Base-by-base conservation (phyloP, 2,329 filamentous ascomycete genomes). In the Keithomyces neogunnii region DNA sequence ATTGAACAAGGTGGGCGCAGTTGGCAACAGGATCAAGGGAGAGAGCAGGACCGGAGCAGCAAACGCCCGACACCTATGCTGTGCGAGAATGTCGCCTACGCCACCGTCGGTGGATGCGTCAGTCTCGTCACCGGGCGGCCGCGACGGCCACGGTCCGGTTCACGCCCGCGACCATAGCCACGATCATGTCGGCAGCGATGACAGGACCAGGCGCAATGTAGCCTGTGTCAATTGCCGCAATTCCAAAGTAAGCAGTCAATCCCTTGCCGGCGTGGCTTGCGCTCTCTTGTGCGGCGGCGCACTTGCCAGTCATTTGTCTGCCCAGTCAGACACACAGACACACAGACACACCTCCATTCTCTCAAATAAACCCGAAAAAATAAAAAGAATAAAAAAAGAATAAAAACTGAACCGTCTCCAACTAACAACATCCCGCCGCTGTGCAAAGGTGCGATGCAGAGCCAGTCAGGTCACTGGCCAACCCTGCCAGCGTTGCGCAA, bases 401-500 rank as follows among this genome's bases (percentile, higher is more conserved):
- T 19, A 19, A 19, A 19, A 19, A 19, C 19, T 19, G 19, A 19
- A 19, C 19, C 19, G 19, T 19, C 19, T 19, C 19, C 19, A 19
- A 19, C 19, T 19, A 19, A 19, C 19, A 19, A 9, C 10, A 32
- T 10, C 46, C 19, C 38, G 45, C 33, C n/a, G 39, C 19, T 7
- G 39, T 28, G 39, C 7, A 26, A 55, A 75, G 72, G 73, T 75
- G 30, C 70, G 71, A 51, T 75, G 73, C 60, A 70, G 69, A 57
- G 64, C 70, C 19, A 72, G 68, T 56, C 56, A 63, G 11, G 60
- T 62, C 9, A 58, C 63, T 2, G 69, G 69, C 48, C 65, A 72
- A 57, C 68, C 70, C 31, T 75, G 73, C 50, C 69, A 72, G 53
- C 66, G 73, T 45, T 75, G 73, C 53, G 61, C 66, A 52, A 75